These are phyloP conservation scores for Apiospora aurea DNA, from an alignment of 2,329 filamentous ascomycete species.

Conservation along the genomic window DNA sequence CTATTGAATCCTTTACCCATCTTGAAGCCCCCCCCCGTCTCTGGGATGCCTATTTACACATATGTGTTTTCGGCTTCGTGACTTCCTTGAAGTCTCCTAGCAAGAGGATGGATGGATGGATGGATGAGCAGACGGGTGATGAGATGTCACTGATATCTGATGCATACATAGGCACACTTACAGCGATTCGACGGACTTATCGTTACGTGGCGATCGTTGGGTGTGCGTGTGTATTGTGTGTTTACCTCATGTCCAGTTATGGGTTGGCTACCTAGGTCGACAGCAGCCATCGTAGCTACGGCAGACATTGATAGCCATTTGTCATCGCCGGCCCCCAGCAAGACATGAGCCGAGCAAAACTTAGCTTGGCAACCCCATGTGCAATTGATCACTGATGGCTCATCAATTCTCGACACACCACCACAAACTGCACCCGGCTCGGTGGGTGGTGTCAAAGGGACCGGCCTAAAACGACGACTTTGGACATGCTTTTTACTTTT, in stretches of 20 bases:
- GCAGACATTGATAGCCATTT: conserved; percentile 3
- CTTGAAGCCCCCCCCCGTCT: background rate
- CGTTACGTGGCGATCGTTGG: conserved; percentile 16
- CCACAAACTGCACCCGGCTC: conserved; percentile 20
- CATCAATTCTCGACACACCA: conserved; percentile 19
- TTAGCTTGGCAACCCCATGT: conserved; percentile 19
- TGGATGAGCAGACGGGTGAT: conserved; percentile 3
- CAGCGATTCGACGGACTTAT: conserved; percentile 10
- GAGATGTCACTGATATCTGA: background rate
- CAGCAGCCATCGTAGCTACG: background rate
- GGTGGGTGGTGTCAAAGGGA: conserved; percentile 14
- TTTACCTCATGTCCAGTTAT: background rate
- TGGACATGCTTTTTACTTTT: conserved; percentile 9
- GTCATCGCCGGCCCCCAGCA: conserved; percentile 11
- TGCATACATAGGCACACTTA: background rate
- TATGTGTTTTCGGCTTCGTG: background rate
- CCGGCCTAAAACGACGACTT: conserved; percentile 5
- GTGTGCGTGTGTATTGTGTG: background rate
- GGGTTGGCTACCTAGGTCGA: background rate
- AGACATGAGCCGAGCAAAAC: conserved; percentile 12
- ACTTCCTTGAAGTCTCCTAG: background rate
- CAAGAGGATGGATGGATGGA: background rate
- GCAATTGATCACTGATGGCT: conserved; percentile 23
- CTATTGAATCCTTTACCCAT: background rate
- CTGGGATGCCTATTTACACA: background rate